Base-by-base conservation (phyloP, 2,329 filamentous ascomycete species). In the Pseudocercospora musae region DNA sequence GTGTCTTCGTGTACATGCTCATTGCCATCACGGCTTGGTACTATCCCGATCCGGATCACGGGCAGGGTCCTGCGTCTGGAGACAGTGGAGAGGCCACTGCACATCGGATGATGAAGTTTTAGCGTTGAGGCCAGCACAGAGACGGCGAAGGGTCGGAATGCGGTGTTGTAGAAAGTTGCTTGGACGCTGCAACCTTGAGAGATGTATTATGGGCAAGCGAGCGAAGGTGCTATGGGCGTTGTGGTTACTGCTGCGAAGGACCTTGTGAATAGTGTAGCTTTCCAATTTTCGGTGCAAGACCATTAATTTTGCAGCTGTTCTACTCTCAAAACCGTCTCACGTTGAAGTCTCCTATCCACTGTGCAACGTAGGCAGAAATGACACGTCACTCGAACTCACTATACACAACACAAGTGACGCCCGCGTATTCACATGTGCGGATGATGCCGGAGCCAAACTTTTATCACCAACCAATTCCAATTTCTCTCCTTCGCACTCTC, bases 1-100 rank as follows among this genome's bases (percentile, higher is more conserved):
- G 91, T 67, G 85, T 96, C 18, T 83, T 90, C 57, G 82, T 87
- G 10, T 88, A 89, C 70, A 72, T 87, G 31, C 84, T 88, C 69
- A 85, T 89, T 66, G 85, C 86, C 1, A 79, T 87, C 46, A 80
- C 80, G 20, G 83, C 85, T 0, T 88, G 81, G 77, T 88, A 84
- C 71, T 88, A 87, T 72, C 86, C 85, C 3, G 52, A 63, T 13
- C 58, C 62, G 5, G 3, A 31, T 8, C 58, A 54, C n/a, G 40
- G n/a, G 15, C 20, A 44, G 15, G 49, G 33, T 23, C 20, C 53
- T n/a, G 53, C 58, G 3, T 57, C 53, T 6, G 53, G 33, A 13
- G 58, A 57, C 21, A 29, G 21, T 8, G 57, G 37, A 27, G 60
- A 9, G 10, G 52, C 55, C 40, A 58, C 25, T 27, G 62, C 48